Percentiles rank a stretch among this genome's conserved stretches.
These are phyloP conservation scores for Lathyrus sativus DNA, from an alignment of 306 rosid species.

Conservation along the genomic window DNA sequence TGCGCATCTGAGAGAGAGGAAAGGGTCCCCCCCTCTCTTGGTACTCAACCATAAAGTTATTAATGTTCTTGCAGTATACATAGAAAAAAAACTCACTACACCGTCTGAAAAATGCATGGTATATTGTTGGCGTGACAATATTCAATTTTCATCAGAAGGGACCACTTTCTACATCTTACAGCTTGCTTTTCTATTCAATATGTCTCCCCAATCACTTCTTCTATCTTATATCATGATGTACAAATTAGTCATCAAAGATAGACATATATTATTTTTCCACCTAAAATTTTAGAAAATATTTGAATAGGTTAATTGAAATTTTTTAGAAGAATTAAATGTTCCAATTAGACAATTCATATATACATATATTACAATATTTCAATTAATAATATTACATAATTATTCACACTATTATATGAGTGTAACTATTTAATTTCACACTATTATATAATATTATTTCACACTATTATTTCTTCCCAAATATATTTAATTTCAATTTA, in stretches of 20 bases:
- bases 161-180: constrained; percentile 54
- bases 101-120: constrained; percentile 72
- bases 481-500: no score
- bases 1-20: background rate
- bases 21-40: constrained; percentile 60
- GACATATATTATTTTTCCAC: no score
- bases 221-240: background rate
- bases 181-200: constrained; percentile 39
- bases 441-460: no score
- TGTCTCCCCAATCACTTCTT: constrained; percentile 15
- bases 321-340: no score
- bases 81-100: constrained; percentile 53
- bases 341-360: no score
- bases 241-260: background rate
- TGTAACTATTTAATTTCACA: no score
- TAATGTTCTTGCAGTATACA: constrained; percentile 52
- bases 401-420: no score
- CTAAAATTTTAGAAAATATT: no score
- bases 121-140: constrained; percentile 73
- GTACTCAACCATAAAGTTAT: constrained; percentile 55
- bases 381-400: no score
- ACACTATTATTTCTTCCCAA: no score
- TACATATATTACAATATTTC: no score
- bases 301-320: no score
- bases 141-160: constrained; percentile 73